Evolutionary conservation across 441 rosid genomes (phyloP).

Genomic region (Francoa sonchifolia): DNA sequence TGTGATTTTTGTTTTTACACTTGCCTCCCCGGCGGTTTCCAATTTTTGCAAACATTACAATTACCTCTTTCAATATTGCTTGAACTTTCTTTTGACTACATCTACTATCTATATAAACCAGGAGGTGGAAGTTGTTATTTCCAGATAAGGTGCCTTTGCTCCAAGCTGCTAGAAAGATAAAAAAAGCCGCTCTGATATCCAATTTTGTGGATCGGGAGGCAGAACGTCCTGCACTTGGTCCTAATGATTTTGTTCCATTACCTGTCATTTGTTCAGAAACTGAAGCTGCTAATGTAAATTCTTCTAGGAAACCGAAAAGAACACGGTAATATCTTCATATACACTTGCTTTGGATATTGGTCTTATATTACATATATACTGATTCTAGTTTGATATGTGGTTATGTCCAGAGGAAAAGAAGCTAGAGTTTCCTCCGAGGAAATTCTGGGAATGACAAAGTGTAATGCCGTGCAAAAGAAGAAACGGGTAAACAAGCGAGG

Average conservation of each 20-base stretch:
- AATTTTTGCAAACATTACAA: not conserved
- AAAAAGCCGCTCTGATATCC: slow-evolving; percentile 34
- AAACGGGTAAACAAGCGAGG: slow-evolving; percentile 4
- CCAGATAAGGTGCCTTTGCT: slow-evolving; percentile 55
- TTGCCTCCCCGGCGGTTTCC: not conserved
- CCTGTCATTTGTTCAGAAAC: slow-evolving; percentile 19
- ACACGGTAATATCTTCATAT: not conserved
- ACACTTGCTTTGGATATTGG: not conserved
- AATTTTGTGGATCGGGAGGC: slow-evolving; percentile 79
- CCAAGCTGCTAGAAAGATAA: slow-evolving; percentile 38
- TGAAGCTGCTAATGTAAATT: slow-evolving; percentile 16
- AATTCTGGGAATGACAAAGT: slow-evolving; percentile 4
- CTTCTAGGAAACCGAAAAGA: slow-evolving; percentile 17
- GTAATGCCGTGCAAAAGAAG: slow-evolving; percentile 2
- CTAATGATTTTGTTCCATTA: slow-evolving; percentile 39
- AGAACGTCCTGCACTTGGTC: slow-evolving; percentile 62
- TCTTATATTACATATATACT: not conserved
- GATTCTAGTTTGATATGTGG: not conserved
- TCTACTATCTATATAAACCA: slow-evolving; percentile 12
- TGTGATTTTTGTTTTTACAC: too few species aligned
- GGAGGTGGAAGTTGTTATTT: slow-evolving; percentile 65
- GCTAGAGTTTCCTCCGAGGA: slow-evolving; percentile 11
- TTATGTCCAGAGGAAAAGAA: slow-evolving; percentile 10
- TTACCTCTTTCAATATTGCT: not conserved
- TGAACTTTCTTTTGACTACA: slow-evolving; percentile 3